Base-by-base conservation (phyloP, 2,329 filamentous ascomycete genomes). In the Cordyceps pruinosa region DNA sequence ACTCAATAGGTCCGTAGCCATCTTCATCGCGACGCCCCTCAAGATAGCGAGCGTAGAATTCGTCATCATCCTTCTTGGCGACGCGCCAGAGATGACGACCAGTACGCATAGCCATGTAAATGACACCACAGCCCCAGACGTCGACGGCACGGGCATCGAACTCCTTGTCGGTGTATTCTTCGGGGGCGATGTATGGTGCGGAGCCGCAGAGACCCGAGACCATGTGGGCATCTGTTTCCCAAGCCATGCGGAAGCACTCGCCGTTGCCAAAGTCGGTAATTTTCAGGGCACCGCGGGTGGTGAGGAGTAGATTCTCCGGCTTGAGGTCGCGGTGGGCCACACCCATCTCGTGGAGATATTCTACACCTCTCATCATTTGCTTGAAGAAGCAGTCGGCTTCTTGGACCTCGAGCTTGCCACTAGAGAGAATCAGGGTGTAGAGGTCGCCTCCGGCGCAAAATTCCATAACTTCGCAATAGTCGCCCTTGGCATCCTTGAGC, bases 101-200 rank as follows among this genome's bases (percentile, higher is more conserved):
- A 2, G 93, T 97, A 58, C 94, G 83, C 94, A 99, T 99, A 15
- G 94, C 94, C 94, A 99, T 99, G 76, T 99, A 99, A 59, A 99
- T 99, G 52, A 99, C 94, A 69, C 94, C 94, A 60, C 91, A 96
- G 25, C 94, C 94, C 94, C 94, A 99, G 15, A 97, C 88, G 67
- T 99, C 94, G 49, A 99, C 93, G n/a, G 94, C 93, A 58, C 94
- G 84, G 30, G 94, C 94, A 68, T 99, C 94, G 63, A 99, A 99
- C 70, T 99, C 94, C 70, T 87, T 91, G 69, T 96, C 92, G 2
- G 86, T 84, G 67, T 99, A 99, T 71, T 99, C 94, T 70, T 99
- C 94, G 0, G 94, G 94, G 1, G 94, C 90, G 64, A 99, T 99
- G 69, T 99, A 99, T 0, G 94, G 94, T 23, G 93, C 94, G 15